Conservation (phyloP, 2,329 filamentous ascomycete genomes). For the Cladosporium sp. region DNA sequence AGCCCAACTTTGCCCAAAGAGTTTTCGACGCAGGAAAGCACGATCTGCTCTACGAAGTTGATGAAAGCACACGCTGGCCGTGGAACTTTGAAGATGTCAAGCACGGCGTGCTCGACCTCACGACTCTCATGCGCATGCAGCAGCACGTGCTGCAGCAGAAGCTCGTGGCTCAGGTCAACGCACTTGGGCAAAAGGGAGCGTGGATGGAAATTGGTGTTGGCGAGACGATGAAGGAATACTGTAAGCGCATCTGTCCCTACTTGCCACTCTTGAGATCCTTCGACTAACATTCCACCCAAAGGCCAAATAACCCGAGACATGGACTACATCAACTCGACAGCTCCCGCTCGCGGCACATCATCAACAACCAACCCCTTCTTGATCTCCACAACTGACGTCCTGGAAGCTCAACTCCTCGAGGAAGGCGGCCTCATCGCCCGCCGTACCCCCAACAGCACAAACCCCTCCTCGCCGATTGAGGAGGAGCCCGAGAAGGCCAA, state of each 20-base stretch:
- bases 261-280: background rate
- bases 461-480: background rate
- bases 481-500: slow-evolving; percentile 1
- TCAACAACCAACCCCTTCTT: slow-evolving; percentile 15
- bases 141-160: slow-evolving; percentile 20
- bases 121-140: slow-evolving; percentile 18
- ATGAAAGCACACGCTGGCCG: slow-evolving; percentile 9
- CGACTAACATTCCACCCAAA: background rate
- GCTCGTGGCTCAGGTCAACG: slow-evolving; percentile 20
- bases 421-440: slow-evolving; percentile 17
- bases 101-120: slow-evolving; percentile 18
- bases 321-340: slow-evolving; percentile 16
- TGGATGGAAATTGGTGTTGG: slow-evolving; percentile 21
- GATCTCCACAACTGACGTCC: slow-evolving; percentile 15
- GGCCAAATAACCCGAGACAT: slow-evolving; percentile 18
- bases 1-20: slow-evolving; percentile 16
- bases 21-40: slow-evolving; percentile 19
- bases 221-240: slow-evolving; percentile 21
- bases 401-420: slow-evolving; percentile 19
- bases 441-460: background rate
- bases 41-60: slow-evolving; percentile 17
- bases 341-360: slow-evolving; percentile 1
- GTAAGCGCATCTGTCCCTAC: slow-evolving; percentile 11
- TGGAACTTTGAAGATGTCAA: slow-evolving; percentile 14
- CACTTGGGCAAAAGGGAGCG: slow-evolving; percentile 16